Base-by-base conservation (phyloP, 164 flowering plant species). In the Malania oleifera region DNA sequence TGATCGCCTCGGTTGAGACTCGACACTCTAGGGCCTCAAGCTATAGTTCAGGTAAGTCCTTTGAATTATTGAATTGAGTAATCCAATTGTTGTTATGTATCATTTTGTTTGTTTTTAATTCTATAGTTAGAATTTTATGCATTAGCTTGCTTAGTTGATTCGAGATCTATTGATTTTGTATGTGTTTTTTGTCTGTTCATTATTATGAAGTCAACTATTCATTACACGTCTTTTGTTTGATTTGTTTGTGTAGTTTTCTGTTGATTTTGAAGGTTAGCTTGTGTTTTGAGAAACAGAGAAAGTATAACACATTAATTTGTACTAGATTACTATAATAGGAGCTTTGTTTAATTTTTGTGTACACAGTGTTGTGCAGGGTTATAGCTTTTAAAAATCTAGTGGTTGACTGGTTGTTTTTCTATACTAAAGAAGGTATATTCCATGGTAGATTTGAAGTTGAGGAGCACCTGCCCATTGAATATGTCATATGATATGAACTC, bases 1-100 rank as follows among this genome's bases (percentile, higher is more conserved):
- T n/a, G 72, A 85, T 92, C 75, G 84, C 84, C 11, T 56, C 86
- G 0, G 82, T 81, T 6, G 87, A 81, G 70, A 70, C 66, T 67
- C 91, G 89, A n/a, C n/a, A n/a, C n/a, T n/a, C n/a, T n/a, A 26
- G 77, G 69, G 17, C 82, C 81, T 59, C 96, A 73, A 35, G 67
- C 77, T 56, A 54, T 87, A 9, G 65, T 65, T 71, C 90, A 80
- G 88, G 96, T 88, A 50, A 64, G 20, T 25, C 46, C 28, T 28
- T n/a, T 53, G 17, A 31, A 26, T 52, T 29, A 11, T 45, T 45
- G n/a, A 17, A 11, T 23, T 23, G 34, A 23, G 64, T 45, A 52
- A 54, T 59, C 34, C 28, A 20, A 18, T 26, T 17, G 0, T 15
- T 57, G 34, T 26, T 37, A 15, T 0, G 17, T 6, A 35, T 51